phyloP scores from a whole-genome alignment of 2,329 filamentous ascomycete genomes.

The Colletotrichum graminicola region DNA sequence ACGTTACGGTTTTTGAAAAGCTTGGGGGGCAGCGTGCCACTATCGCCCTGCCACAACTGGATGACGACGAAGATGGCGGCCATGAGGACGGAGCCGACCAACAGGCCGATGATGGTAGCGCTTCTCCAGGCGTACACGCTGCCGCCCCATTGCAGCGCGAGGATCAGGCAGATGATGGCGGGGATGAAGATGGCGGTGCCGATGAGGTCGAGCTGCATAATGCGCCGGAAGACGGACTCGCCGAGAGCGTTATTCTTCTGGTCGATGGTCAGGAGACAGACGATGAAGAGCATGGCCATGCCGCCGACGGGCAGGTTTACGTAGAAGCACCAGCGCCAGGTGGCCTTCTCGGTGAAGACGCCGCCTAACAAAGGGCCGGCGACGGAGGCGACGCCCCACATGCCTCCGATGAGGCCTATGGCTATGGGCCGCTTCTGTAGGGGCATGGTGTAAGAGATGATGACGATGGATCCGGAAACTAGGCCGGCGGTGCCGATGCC shows the following conservation, averaged over 20 bases:
- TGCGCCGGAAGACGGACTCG: slow-evolving; percentile 51
- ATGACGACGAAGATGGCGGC: slow-evolving; percentile 60
- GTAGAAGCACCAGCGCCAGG: slow-evolving; percentile 67
- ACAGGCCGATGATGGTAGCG: slow-evolving; percentile 62
- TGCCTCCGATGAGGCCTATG: slow-evolving; percentile 66
- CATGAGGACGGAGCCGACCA: slow-evolving; percentile 62
- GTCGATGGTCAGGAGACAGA: slow-evolving; percentile 57
- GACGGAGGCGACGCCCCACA: slow-evolving; percentile 68
- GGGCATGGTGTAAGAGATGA: slow-evolving; percentile 62
- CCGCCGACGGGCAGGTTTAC: slow-evolving; percentile 60
- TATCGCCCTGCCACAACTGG: slow-evolving; percentile 60
- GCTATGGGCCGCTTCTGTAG: slow-evolving; percentile 66
- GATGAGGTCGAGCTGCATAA: slow-evolving; percentile 66
- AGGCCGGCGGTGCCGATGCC: slow-evolving; percentile 65
- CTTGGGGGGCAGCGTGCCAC: slow-evolving; percentile 62
- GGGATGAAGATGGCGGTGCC: slow-evolving; percentile 65
- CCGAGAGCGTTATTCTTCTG: slow-evolving; percentile 49
- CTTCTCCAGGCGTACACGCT: slow-evolving; percentile 63
- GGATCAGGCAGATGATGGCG: slow-evolving; percentile 63
- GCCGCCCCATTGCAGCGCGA: slow-evolving; percentile 70
- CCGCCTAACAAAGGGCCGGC: slow-evolving; percentile 65
- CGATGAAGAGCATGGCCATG: slow-evolving; percentile 61
- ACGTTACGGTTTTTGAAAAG: slow-evolving; percentile 61
- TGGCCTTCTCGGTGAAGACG: slow-evolving; percentile 61
- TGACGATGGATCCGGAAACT: slow-evolving; percentile 63